phyloP scores from a whole-genome alignment of 805 yeast genomes.

The Hemisphaericaspora nanyangensis region DNA sequence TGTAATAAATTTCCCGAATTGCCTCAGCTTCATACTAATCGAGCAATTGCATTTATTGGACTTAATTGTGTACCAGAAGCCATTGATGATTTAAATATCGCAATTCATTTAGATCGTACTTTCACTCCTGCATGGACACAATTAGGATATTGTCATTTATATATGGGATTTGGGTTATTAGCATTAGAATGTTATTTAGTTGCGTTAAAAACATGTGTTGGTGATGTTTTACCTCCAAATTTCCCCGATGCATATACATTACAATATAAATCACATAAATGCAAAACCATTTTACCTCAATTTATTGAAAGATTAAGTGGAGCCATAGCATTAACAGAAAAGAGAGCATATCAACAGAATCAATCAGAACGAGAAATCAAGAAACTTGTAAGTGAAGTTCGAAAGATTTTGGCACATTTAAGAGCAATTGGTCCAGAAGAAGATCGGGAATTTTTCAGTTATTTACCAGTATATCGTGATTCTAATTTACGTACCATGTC shows the following conservation, averaged over 20 bases:
- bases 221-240: constrained; percentile 27
- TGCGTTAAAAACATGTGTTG: constrained; percentile 26
- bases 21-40: constrained; percentile 34
- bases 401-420: constrained; percentile 23
- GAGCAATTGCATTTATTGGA: constrained; percentile 41
- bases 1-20: constrained; percentile 17
- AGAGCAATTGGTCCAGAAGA: constrained; percentile 18
- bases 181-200: constrained; percentile 31
- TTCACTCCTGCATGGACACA: constrained; percentile 43
- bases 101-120: constrained; percentile 26
- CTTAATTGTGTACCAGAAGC: constrained; percentile 39
- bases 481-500: constrained; percentile 23
- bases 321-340: constrained; percentile 32
- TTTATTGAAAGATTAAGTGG: constrained; percentile 33
- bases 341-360: constrained; percentile 34
- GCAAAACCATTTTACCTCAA: constrained; percentile 30
- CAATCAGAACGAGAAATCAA: constrained; percentile 23
- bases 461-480: constrained; percentile 21
- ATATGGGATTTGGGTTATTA: constrained; percentile 33
- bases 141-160: constrained; percentile 40
- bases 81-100: constrained; percentile 30
- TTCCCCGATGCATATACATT: constrained; percentile 10
- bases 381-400: constrained; percentile 18
- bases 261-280: constrained; percentile 20
- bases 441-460: constrained; percentile 25